A percentile compares a stretch with the other conserved stretches of the same genome.
Evolutionary conservation across 495 filamentous ascomycete species (phyloP).

Genomic region (Aspergillus sparsus): DNA sequence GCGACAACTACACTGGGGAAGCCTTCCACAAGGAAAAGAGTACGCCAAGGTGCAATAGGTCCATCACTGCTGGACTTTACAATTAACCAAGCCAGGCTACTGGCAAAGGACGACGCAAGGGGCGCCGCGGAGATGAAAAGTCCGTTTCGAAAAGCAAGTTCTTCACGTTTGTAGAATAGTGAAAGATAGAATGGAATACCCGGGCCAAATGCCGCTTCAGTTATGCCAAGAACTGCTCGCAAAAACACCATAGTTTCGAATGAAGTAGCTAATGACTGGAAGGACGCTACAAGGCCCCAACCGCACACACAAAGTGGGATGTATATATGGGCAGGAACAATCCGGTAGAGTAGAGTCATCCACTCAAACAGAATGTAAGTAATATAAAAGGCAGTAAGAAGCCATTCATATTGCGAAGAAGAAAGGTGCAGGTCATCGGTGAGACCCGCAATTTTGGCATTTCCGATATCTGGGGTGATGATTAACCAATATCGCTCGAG

Average conservation of each 20-base stretch:
- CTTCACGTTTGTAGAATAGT: slow-evolving; percentile 60
- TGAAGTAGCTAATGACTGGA: slow-evolving; percentile 66
- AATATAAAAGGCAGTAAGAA: slow-evolving; percentile 66
- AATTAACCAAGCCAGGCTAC: slow-evolving; percentile 61
- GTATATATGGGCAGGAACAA: slow-evolving; percentile 61
- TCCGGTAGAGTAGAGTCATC: slow-evolving; percentile 64
- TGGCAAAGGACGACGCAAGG: slow-evolving; percentile 68
- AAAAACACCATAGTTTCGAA: slow-evolving; percentile 48
- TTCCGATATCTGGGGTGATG: slow-evolving; percentile 65
- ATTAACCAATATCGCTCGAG: slow-evolving; percentile 5
- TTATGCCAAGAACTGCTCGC: slow-evolving; percentile 55
- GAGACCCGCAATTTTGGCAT: slow-evolving; percentile 74
- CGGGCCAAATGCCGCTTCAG: slow-evolving; percentile 63
- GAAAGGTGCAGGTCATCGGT: slow-evolving; percentile 61
- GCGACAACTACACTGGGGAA: slow-evolving; percentile 62
- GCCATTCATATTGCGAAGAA: slow-evolving; percentile 64
- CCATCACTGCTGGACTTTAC: slow-evolving; percentile 48
- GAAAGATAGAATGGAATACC: slow-evolving; percentile 65
- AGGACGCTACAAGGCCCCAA: slow-evolving; percentile 65
- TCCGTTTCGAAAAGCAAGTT: slow-evolving; percentile 62
- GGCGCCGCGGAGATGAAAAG: slow-evolving; percentile 65
- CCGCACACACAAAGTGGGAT: slow-evolving; percentile 47
- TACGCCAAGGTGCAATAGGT: slow-evolving; percentile 60
- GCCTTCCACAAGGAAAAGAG: slow-evolving; percentile 62
- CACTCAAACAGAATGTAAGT: slow-evolving; percentile 76